Base-by-base conservation (phyloP, 2,329 filamentous ascomycete species). In the Ilyonectria destructans region DNA sequence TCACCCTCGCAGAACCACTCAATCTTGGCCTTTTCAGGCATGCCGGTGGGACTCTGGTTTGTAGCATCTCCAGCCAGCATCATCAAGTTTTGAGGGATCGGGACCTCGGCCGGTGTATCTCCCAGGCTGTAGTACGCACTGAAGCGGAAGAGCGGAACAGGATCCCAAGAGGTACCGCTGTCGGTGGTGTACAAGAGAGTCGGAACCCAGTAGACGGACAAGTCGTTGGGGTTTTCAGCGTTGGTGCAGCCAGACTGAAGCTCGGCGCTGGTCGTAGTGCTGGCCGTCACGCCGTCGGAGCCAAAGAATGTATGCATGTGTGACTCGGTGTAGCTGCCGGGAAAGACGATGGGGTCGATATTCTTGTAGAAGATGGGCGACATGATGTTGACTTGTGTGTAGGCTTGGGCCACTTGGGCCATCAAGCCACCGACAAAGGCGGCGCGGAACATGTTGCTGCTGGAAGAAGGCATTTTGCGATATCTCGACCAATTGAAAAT, bases 181-280 rank as follows among this genome's bases (percentile, higher is more conserved):
- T 79, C 71, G 43, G 73, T 70, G 8, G 79, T 80, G 70, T 80
- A 81, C 2, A 82, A 78, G 5, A 82, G 80, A 0, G 84, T 85
- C 0, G 83, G 84, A 0, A 81, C 77, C 84, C 81, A 86, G 78
- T 86, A 86, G 4, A 80, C 76, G 0, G 82, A 84, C 1, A 85
- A 74, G 64, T 86, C 84, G 61, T 86, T 86, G 21, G 83, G 81
- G 75, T 86, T 86, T 67, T 84, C 76, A 17, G 78, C 81, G 9
- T 79, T 82, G 10, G 83, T 82, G 78, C 84, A 86, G 9, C 84
- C 84, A 3, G 74, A 70, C 46, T 84, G 82, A 1, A 86, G 78
- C 62, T 70, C 75, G 2, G 71, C 73, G 35, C 68, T 75, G 7
- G 77, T 77, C 33, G 72, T 77, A 19, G 78, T 79, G 68, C 75